These are phyloP conservation scores for Penicillium capsulatum DNA, from an alignment of 2,329 filamentous ascomycete species.

Conservation along the genomic window DNA sequence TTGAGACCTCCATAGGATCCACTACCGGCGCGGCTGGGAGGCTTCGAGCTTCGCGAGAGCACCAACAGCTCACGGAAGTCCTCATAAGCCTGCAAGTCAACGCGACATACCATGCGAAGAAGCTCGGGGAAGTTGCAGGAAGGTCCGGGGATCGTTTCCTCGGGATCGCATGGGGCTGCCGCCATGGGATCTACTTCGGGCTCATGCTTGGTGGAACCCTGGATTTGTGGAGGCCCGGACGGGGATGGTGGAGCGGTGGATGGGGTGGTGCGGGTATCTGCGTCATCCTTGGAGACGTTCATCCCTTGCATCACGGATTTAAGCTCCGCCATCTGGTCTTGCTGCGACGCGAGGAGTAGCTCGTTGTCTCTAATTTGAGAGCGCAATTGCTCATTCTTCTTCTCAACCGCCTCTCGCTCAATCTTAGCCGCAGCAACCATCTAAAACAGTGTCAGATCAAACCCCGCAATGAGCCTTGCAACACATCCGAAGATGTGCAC, in stretches of 20 bases:
- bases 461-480: background rate
- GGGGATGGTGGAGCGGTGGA: conserved; percentile 76
- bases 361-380: conserved; percentile 84
- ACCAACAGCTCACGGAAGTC: conserved; percentile 78
- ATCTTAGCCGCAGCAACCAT: conserved; percentile 90
- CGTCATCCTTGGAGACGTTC: conserved; percentile 65
- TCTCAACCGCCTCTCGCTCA: conserved; percentile 74
- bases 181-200: conserved; percentile 59
- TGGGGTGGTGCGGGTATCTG: conserved; percentile 61
- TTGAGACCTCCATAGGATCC: conserved; percentile 64
- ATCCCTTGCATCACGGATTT: conserved; percentile 91
- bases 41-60: conserved; percentile 59
- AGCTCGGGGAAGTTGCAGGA: conserved; percentile 76
- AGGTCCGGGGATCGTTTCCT: conserved; percentile 57
- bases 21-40: conserved; percentile 65
- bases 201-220: conserved; percentile 48
- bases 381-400: conserved; percentile 82
- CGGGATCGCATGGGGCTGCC: conserved; percentile 45
- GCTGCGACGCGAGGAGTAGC: conserved; percentile 77
- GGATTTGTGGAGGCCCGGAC: conserved; percentile 56
- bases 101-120: conserved; percentile 75
- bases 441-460: conserved; percentile 33
- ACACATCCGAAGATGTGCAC: conserved; percentile 8
- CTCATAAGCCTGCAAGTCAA: conserved; percentile 73
- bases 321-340: conserved; percentile 86